Conservation (phyloP, 2,329 filamentous ascomycete species). For the Trichoderma sp. region DNA sequence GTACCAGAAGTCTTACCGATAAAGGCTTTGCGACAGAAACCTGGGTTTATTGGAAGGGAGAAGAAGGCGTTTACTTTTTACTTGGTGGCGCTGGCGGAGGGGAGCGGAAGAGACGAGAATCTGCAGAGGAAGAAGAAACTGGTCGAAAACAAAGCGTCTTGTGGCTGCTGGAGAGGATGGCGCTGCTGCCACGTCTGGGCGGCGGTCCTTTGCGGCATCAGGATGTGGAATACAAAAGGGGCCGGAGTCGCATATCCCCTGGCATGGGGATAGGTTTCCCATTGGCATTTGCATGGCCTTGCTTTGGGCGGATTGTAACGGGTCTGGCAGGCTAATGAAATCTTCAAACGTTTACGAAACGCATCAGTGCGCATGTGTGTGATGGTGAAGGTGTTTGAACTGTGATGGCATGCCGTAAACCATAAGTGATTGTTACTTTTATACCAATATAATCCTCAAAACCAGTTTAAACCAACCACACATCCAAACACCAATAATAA, state of each 20-base stretch:
- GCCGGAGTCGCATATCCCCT: conserved; percentile 46
- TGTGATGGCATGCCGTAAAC: not conserved
- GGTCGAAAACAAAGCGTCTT: conserved; percentile 16
- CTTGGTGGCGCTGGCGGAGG: not conserved
- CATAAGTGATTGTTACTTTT: not conserved
- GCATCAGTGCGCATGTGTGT: conserved; percentile 4
- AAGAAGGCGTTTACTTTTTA: not conserved
- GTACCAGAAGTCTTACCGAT: conserved; percentile 99
- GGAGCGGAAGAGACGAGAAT: not conserved
- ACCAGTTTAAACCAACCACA: too few species aligned
- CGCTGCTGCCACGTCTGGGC: conserved; percentile 15
- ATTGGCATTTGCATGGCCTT: conserved; percentile 58
- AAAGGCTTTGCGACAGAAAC: conserved; percentile 47
- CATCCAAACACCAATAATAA: too few species aligned
- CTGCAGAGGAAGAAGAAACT: conserved; percentile 2
- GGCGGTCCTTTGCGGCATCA: conserved; percentile 15
- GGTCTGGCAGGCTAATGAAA: conserved; percentile 58
- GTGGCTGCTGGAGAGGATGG: conserved; percentile 10
- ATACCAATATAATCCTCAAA: too few species aligned
- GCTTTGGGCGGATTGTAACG: conserved; percentile 54
- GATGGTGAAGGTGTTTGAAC: not conserved
- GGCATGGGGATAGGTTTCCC: conserved; percentile 47
- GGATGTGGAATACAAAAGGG: conserved; percentile 35
- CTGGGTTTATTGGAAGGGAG: not conserved
- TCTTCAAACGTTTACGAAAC: conserved; percentile 47